Evolutionary conservation across 1,284 basidiomycete genomes (phyloP), one percentile per base, ranked within the genome.

Genomic region (Naganishia sp.): DNA sequence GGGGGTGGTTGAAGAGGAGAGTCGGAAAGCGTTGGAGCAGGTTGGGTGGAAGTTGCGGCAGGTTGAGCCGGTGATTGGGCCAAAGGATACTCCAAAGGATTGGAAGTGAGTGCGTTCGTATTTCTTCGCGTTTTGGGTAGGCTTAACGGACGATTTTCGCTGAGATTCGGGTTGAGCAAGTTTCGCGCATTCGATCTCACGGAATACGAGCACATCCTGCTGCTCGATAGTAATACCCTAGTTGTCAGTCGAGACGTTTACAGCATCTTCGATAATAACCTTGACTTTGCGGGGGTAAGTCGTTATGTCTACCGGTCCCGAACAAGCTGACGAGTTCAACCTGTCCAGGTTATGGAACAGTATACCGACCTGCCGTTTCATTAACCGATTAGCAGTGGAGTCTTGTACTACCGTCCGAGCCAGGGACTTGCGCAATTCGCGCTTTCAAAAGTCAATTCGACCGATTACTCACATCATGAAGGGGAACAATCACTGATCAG

Each of bases 281-380:
- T 54, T 3, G 52, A 54, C 35, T 54, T 54, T 41, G 52, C 52
- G 6, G 52, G 52, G 2, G 52, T 54, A 35, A 35, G 52, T 54
- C 4, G 32, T 17, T 2, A 18, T 28, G 4, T 10, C 28, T 52
- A 6, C 18, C 10, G 18, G 17, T 32, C 23, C 2, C 6, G 15
- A 17, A 32, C 17, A 32, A 32, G 28, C 31, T 52, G 50, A 52
- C n/a, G 50, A 13, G 32, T 18, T 6, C 28, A 28, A 28, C 5
- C 5, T 18, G 28, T 15, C n/a, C n/a, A 54, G 52, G 52, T 54
- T 1, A 41, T 18, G 21, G 52, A 15, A n/a, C 52, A 41, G 7
- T 21, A 54, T 21, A 41, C 35, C 31, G 52, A 54, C 18, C 35
- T 35, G 35, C 18, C 52, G n/a, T 39, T 54, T 31, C 10, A 39